Evolutionary conservation across 2,329 filamentous ascomycete genomes (phyloP).

Genomic region (Beauveria sp.): DNA sequence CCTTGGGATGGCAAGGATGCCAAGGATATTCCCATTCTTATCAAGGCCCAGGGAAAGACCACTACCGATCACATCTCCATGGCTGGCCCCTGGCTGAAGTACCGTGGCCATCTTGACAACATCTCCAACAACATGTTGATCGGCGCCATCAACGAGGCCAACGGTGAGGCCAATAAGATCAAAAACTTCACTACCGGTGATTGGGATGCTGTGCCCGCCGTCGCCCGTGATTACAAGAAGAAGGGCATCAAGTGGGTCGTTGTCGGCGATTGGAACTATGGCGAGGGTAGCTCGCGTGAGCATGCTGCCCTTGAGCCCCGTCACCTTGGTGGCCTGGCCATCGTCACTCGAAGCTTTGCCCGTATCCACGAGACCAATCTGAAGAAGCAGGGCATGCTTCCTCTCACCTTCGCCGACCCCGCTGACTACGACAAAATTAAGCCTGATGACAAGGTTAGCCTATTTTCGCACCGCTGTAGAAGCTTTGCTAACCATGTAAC

Average conservation of each 20-base stretch:
- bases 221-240: conserved; percentile 97
- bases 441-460: conserved; percentile 70
- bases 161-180: conserved; percentile 96
- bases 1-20: conserved; percentile 92
- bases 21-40: conserved; percentile 76
- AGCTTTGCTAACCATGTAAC: conserved; percentile 14
- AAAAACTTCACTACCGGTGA: conserved; percentile 82
- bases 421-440: conserved; percentile 97
- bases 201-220: conserved; percentile 82
- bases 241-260: conserved; percentile 97
- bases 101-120: conserved; percentile 97
- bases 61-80: conserved; percentile 97
- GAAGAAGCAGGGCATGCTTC: conserved; percentile 99
- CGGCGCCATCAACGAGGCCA: conserved; percentile 91
- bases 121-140: conserved; percentile 99
- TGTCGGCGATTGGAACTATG: conserved; percentile 99
- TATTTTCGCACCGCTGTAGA: not conserved
- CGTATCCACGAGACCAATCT: conserved; percentile 99
- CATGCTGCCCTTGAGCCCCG: conserved; percentile 96
- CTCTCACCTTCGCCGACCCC: conserved; percentile 87
- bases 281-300: conserved; percentile 94
- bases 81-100: conserved; percentile 96
- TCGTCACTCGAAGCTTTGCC: conserved; percentile 91
- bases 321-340: conserved; percentile 92
- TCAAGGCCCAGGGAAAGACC: conserved; percentile 95